Conservation (phyloP, 1,284 basidiomycete species). For the Trametes pubescens region DNA sequence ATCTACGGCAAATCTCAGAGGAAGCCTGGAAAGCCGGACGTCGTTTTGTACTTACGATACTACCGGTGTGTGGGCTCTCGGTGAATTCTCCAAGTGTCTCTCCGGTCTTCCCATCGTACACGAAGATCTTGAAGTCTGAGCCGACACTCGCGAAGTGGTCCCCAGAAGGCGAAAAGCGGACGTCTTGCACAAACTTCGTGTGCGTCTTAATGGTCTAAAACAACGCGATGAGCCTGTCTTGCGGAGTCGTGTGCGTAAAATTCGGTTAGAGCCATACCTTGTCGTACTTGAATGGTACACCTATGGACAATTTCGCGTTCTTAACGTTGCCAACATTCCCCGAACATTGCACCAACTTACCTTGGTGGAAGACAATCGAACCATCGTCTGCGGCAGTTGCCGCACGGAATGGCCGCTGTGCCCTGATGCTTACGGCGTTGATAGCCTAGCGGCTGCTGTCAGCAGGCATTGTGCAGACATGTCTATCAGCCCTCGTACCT, state of each 20-base stretch:
- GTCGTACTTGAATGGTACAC: constrained; percentile 89
- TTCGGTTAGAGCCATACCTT: constrained; percentile 57
- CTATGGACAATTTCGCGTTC: constrained; percentile 46
- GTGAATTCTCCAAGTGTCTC: constrained; percentile 78
- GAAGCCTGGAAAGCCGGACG: not conserved
- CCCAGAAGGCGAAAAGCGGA: constrained; percentile 85
- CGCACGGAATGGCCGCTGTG: constrained; percentile 91
- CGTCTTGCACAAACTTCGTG: constrained; percentile 94
- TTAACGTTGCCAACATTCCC: constrained; percentile 25
- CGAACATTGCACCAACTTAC: constrained; percentile 44
- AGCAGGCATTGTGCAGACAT: not conserved
- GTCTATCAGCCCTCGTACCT: constrained; percentile 57
- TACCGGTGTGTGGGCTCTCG: constrained; percentile 75
- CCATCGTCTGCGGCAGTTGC: constrained; percentile 89
- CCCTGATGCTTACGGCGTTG: constrained; percentile 91
- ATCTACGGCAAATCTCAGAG: constrained; percentile 53
- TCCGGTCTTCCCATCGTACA: constrained; percentile 94
- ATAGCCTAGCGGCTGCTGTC: constrained; percentile 59
- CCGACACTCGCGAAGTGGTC: constrained; percentile 90
- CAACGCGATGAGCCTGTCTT: not conserved
- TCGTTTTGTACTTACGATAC: constrained; percentile 66
- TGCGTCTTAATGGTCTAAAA: constrained; percentile 87
- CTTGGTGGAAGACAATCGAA: constrained; percentile 84
- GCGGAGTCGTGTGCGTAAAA: not conserved
- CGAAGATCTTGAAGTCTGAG: constrained; percentile 88